Evolutionary conservation across 345 rosid species (phyloP).

Genomic region (Salix viminalis): DNA sequence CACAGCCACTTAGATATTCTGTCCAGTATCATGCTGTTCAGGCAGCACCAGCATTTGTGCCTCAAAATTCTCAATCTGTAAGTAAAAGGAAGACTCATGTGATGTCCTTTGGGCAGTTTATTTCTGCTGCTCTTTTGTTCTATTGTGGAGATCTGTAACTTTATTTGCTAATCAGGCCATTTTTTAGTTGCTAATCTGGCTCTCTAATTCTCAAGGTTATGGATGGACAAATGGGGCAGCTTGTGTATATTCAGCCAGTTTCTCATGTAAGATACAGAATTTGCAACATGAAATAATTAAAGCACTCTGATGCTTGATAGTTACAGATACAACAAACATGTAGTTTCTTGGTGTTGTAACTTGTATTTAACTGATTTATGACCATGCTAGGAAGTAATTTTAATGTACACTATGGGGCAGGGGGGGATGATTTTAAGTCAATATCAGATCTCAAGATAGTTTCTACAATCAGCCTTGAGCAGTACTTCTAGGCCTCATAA

Average conservation of each 20-base stretch:
- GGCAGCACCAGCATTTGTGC: conserved; percentile 51
- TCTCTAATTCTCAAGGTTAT: conserved; percentile 42
- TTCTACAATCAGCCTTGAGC: background rate
- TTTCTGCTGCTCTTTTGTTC: background rate
- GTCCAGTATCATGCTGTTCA: conserved; percentile 65
- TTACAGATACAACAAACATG: background rate
- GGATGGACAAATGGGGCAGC: conserved; percentile 70
- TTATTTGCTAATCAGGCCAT: conserved; percentile 4
- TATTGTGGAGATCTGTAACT: background rate
- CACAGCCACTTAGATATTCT: conserved; percentile 46
- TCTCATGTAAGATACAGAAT: conserved; percentile 51
- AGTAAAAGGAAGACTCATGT: conserved; percentile 18
- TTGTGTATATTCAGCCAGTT: conserved; percentile 68
- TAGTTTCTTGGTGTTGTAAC: background rate
- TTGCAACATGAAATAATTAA: conserved; percentile 2
- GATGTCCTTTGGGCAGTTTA: background rate
- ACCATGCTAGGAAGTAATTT: background rate
- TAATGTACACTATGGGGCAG: background rate
- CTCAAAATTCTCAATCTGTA: conserved; percentile 62
- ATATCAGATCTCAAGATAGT: background rate
- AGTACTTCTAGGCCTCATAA: background rate
- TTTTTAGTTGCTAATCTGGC: conserved; percentile 3
- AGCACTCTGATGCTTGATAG: conserved; percentile 6
- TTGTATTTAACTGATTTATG: background rate
- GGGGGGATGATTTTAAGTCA: background rate